These are phyloP conservation scores for Solanum clarkiae DNA, from an alignment of 257 asterid genomes.

Conservation along the genomic window DNA sequence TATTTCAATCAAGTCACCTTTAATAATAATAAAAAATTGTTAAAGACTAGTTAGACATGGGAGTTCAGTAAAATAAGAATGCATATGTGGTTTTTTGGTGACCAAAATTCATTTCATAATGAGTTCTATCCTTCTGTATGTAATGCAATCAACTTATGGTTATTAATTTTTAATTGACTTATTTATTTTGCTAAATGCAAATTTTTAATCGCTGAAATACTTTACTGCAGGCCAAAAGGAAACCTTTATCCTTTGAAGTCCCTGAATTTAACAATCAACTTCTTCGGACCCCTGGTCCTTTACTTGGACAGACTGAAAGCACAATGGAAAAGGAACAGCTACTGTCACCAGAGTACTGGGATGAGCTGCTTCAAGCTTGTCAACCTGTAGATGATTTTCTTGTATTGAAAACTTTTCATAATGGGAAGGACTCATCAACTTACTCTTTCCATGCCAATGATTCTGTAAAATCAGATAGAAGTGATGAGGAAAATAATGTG, in stretches of 20 bases:
- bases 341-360: constrained; percentile 25
- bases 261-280: constrained; percentile 39
- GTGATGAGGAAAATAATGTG: constrained; percentile 26
- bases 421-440: constrained; percentile 21
- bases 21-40: not conserved
- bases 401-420: constrained; percentile 24
- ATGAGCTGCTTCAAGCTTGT: constrained; percentile 40
- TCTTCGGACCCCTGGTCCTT: constrained; percentile 46
- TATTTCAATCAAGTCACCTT: not conserved
- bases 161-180: not conserved
- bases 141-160: not conserved
- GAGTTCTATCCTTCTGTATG: not conserved
- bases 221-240: constrained; percentile 68
- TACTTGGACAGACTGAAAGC: constrained; percentile 29
- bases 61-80: not conserved
- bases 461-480: constrained; percentile 19
- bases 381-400: constrained; percentile 56
- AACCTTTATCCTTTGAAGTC: constrained; percentile 42
- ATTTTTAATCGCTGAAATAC: not conserved
- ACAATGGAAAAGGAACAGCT: constrained; percentile 18
- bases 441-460: constrained; percentile 1
- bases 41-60: not conserved
- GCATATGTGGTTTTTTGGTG: not conserved
- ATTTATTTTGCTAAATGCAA: not conserved
- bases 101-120: not conserved